These are phyloP conservation scores for Alternaria conjuncta DNA, from an alignment of 2,329 filamentous ascomycete species.

Conservation along the genomic window DNA sequence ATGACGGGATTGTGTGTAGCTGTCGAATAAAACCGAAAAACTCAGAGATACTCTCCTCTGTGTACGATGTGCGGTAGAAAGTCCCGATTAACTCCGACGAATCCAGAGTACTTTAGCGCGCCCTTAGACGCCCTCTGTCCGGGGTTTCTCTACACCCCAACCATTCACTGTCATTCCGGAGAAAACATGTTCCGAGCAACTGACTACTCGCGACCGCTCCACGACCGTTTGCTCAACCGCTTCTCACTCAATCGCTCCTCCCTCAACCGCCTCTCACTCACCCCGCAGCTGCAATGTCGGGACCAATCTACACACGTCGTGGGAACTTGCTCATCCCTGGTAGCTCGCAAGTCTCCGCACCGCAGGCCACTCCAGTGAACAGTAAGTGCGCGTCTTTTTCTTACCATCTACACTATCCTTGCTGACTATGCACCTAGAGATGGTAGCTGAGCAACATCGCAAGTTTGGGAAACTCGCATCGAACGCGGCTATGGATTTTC, in stretches of 20 bases:
- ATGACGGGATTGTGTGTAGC: background rate
- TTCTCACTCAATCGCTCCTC: background rate
- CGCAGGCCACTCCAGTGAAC: fast-evolving
- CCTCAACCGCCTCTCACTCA: background rate
- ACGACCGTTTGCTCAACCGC: background rate
- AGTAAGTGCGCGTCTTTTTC: background rate
- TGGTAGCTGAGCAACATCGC: background rate
- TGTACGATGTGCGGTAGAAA: too few relatives aligned
- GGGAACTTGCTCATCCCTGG: too few relatives aligned
- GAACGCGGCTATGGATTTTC: too few relatives aligned
- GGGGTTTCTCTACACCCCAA: background rate
- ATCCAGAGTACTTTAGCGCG: too few relatives aligned
- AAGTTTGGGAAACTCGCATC: background rate
- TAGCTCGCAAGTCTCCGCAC: background rate
- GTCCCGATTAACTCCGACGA: too few relatives aligned
- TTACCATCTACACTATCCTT: background rate
- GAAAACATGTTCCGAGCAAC: background rate
- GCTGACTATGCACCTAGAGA: background rate
- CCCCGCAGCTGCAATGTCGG: background rate
- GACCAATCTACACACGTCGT: background rate
- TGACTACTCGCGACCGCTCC: background rate
- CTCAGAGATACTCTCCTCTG: too few relatives aligned
- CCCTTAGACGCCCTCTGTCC: too few relatives aligned
- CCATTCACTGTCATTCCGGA: background rate
- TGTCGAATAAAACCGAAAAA: background rate